These are phyloP conservation scores for Penicillium corylophilum DNA, from an alignment of 2,329 filamentous ascomycete genomes.

Conservation along the genomic window DNA sequence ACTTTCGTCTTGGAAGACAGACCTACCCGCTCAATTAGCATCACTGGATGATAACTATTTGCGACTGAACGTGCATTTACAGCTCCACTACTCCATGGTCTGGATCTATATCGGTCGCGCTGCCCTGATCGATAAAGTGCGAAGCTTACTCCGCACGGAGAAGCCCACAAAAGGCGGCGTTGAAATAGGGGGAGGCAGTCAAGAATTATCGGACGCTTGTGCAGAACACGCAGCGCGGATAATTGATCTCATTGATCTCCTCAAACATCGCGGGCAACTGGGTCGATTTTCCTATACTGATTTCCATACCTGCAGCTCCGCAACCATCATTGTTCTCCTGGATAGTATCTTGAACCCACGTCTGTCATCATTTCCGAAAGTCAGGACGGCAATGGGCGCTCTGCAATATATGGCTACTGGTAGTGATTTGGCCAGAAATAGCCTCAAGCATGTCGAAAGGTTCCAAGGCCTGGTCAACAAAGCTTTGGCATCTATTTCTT, in stretches of 20 bases:
- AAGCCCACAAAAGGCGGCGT: no score
- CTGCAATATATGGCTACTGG: slow-evolving; percentile 2
- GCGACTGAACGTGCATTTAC: slow-evolving; percentile 3
- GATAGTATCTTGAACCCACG: slow-evolving; percentile 2
- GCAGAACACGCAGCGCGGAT: no score
- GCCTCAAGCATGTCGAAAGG: slow-evolving; percentile 1
- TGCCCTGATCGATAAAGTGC: slow-evolving; percentile 1
- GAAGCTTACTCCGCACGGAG: background rate
- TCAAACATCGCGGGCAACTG: background rate
- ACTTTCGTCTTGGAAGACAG: slow-evolving; percentile 1
- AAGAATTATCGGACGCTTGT: no score
- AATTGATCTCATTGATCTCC: slow-evolving; percentile 1
- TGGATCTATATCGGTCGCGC: slow-evolving; percentile 3
- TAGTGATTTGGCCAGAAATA: slow-evolving; percentile 1
- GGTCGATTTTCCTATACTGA: slow-evolving; percentile 2
- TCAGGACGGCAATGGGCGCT: slow-evolving; percentile 3
- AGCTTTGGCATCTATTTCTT: slow-evolving; percentile 1
- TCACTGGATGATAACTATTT: background rate
- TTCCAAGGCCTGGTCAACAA: slow-evolving; percentile 1
- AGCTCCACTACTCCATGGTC: slow-evolving; percentile 3
- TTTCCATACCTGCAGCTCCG: slow-evolving; percentile 4
- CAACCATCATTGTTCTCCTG: slow-evolving; percentile 2
- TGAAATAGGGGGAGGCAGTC: no score
- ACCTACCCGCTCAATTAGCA: slow-evolving; percentile 1
- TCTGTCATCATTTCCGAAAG: slow-evolving; percentile 1